Base-by-base conservation (phyloP, 805 yeast genomes). In the Cyberlindnera meyerae region DNA sequence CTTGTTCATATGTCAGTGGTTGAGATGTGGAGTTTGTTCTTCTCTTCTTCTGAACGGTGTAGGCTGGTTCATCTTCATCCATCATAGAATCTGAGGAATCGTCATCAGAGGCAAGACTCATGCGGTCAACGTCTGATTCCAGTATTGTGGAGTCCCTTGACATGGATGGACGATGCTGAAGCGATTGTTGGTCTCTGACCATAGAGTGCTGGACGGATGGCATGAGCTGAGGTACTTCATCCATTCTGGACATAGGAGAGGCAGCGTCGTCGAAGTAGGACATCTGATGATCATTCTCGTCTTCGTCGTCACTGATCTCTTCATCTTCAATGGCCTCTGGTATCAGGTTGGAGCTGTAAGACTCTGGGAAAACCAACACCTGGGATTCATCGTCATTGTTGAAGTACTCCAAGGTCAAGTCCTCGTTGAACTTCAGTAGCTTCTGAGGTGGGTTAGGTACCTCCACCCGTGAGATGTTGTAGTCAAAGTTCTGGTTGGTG, bases 111-210 rank as follows among this genome's bases (percentile, higher is more conserved):
- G 63, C 63, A 29, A 65, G 45, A 29, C 65, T 66, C 51, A 61
- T 68, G 36, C 66, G 71, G 27, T 68, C 68, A 31, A 65, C 65
- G 39, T 68, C 71, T 6, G 62, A 65, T 35, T 64, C 65, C 29
- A 61, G 60, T 31, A 63, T 65, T 11, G 48, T 46, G 7, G 48
- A 44, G 27, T 48, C 52, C 22, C 44, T 40, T n/a, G 44, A 36
- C 18, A 40, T 15, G 6, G 32, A 24, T 18, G 37, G 39, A 18
- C 24, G 27, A 33, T 28, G 17, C 6, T 35, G 31, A 22, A 35
- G 25, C 14, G 13, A 26, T 27, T 31, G 33, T 24, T 36, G 41
- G 9, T 20, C 9, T 8, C 22, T 20, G 22, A 7, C 9, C 7
- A 20, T 20, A 9, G 9, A 31, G 33, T 32, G 24, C 12, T 34